A percentile compares a stretch with the other conserved stretches of the same genome.
phyloP scores from a whole-genome alignment of 106 monocot species.

The Narthecium ossifragum region DNA sequence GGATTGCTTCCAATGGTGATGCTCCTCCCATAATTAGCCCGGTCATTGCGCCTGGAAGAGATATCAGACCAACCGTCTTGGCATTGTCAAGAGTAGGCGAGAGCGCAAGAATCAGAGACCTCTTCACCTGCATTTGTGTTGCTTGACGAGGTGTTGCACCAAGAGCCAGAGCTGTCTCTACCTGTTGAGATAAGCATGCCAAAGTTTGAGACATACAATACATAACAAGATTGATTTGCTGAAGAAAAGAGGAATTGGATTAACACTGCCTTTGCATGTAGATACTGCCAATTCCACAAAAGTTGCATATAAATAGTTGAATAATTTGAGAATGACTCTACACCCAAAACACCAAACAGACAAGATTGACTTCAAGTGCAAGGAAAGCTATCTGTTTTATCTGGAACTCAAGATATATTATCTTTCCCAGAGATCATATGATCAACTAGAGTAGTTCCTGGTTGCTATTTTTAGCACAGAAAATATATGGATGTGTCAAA shows the following conservation, averaged over 20 bases:
- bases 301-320: too few relatives aligned
- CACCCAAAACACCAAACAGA: too few relatives aligned
- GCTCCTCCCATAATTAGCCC: constrained; percentile 96
- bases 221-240: too few relatives aligned
- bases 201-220: background rate
- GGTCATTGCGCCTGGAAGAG: constrained; percentile 90
- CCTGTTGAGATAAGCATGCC: constrained; percentile 17
- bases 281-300: background rate
- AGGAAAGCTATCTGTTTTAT: too few relatives aligned
- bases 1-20: constrained; percentile 83
- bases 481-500: too few relatives aligned
- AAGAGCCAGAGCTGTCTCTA: constrained; percentile 81
- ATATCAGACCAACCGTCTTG: constrained; percentile 87
- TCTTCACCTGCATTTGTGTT: constrained; percentile 70
- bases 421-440: too few relatives aligned
- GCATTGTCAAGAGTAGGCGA: constrained; percentile 85
- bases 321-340: too few relatives aligned
- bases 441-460: too few relatives aligned
- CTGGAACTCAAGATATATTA: too few relatives aligned
- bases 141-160: constrained; percentile 90
- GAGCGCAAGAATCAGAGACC: constrained; percentile 60
- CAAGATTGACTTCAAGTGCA: too few relatives aligned
- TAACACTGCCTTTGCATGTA: background rate
- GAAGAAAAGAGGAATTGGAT: background rate
- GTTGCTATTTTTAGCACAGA: too few relatives aligned